Conservation (phyloP, 495 filamentous ascomycete species). For the Mycothermus thermophilus region DNA sequence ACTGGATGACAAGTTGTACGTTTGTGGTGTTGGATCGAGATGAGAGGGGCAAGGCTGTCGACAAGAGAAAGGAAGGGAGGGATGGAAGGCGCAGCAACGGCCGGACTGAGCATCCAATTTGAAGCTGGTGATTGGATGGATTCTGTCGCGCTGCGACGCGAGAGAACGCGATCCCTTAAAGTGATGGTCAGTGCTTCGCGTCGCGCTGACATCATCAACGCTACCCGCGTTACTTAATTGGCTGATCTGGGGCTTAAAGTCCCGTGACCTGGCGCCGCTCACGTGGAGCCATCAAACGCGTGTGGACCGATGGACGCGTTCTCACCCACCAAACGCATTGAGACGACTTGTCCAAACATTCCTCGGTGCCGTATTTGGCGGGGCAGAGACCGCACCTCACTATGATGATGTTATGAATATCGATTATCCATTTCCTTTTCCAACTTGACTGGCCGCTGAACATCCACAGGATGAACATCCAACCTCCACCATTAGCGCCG, state of each 20-base stretch:
- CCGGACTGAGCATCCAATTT: neutral
- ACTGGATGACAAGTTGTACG: no score
- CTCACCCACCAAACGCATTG: neutral
- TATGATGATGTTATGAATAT: slow-evolving; percentile 1
- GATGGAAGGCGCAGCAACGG: neutral
- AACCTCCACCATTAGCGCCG: no score
- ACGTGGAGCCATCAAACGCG: slow-evolving; percentile 8
- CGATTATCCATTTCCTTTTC: neutral
- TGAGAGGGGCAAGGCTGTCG: no score
- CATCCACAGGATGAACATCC: no score
- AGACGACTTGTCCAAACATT: no score
- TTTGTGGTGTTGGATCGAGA: no score
- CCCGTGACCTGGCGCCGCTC: slow-evolving; percentile 13
- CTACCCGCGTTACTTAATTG: neutral
- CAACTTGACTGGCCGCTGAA: no score
- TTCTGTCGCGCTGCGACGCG: no score
- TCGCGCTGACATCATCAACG: neutral
- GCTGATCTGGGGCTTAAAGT: neutral
- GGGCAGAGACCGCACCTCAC: no score
- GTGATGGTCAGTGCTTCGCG: slow-evolving; percentile 7
- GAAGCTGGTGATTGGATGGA: no score
- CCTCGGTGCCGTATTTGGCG: no score
- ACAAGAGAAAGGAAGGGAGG: neutral
- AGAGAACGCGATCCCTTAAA: slow-evolving; percentile 3
- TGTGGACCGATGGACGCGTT: neutral